phyloP scores from a whole-genome alignment of 2,329 filamentous ascomycete genomes.

The Fusarium sp. region DNA sequence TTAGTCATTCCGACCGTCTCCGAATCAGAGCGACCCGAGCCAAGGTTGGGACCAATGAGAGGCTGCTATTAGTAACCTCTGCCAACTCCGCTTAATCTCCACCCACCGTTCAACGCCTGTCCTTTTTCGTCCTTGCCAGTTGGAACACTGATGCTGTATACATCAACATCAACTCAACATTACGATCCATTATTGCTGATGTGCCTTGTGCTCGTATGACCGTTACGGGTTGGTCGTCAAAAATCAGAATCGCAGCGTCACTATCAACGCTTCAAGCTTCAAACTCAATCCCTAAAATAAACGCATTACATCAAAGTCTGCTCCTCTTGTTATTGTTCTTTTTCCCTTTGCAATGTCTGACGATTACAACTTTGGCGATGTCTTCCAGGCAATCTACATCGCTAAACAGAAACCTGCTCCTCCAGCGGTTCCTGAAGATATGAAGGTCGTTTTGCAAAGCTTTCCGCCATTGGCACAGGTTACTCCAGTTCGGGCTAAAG shows the following conservation, averaged over 20 bases:
- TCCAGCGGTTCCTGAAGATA: slow-evolving; percentile 44
- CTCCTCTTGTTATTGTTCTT: slow-evolving; percentile 10
- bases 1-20: slow-evolving; percentile 58
- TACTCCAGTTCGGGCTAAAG: slow-evolving; percentile 64
- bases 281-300: slow-evolving; percentile 21
- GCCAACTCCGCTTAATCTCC: slow-evolving; percentile 23
- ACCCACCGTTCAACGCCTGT: slow-evolving; percentile 23
- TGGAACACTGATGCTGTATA: slow-evolving; percentile 14
- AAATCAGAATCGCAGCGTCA: background rate
- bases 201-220: slow-evolving; percentile 1
- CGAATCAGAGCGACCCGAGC: slow-evolving; percentile 48
- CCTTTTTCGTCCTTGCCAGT: slow-evolving; percentile 34
- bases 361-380: slow-evolving; percentile 51
- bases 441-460: slow-evolving; percentile 57
- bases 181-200: slow-evolving; percentile 8
- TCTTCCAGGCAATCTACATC: slow-evolving; percentile 53
- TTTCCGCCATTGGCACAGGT: slow-evolving; percentile 82
- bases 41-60: slow-evolving; percentile 50
- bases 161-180: slow-evolving; percentile 9
- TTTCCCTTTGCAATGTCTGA: slow-evolving; percentile 41
- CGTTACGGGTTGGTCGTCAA: background rate
- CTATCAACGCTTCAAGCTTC: background rate
- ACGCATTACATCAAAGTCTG: slow-evolving; percentile 14
- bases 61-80: slow-evolving; percentile 49
- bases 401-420: slow-evolving; percentile 53